These are phyloP conservation scores for Fusarium sp. DNA, from an alignment of 2,329 filamentous ascomycete genomes.

Conservation along the genomic window DNA sequence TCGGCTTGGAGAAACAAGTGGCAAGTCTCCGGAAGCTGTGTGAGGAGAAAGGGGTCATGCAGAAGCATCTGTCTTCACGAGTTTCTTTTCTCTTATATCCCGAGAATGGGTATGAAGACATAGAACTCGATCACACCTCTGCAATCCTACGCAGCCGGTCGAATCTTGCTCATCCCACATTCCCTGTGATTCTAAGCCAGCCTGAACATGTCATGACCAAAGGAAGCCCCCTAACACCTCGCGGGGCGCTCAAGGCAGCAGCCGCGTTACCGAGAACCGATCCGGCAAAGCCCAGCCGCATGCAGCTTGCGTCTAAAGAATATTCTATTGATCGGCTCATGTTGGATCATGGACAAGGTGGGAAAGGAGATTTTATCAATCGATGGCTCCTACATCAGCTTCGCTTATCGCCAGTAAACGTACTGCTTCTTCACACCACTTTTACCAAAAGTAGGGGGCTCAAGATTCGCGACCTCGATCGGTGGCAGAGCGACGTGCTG, in stretches of 20 bases:
- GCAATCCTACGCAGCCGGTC: slow-evolving; percentile 35
- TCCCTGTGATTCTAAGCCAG: slow-evolving; percentile 59
- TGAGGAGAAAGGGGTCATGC: slow-evolving; percentile 53
- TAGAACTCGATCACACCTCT: slow-evolving; percentile 50
- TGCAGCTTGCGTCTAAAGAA: slow-evolving; percentile 58
- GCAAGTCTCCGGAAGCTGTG: slow-evolving; percentile 52
- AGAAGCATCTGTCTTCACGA: slow-evolving; percentile 52
- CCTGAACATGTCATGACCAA: slow-evolving; percentile 55
- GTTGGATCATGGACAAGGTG: slow-evolving; percentile 47
- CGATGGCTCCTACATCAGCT: slow-evolving; percentile 64
- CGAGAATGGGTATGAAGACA: slow-evolving; percentile 51
- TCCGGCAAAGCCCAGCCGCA: slow-evolving; percentile 47
- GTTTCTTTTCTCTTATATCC: slow-evolving; percentile 54
- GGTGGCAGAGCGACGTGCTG: slow-evolving; percentile 52
- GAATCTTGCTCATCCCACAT: slow-evolving; percentile 52
- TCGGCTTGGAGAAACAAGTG: slow-evolving; percentile 48
- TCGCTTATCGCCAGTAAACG: slow-evolving; percentile 57
- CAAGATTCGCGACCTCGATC: slow-evolving; percentile 47
- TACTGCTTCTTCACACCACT: slow-evolving; percentile 52
- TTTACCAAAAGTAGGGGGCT: slow-evolving; percentile 45
- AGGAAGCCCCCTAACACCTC: slow-evolving; percentile 51
- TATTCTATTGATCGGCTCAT: slow-evolving; percentile 57
- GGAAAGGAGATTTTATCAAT: slow-evolving; percentile 57
- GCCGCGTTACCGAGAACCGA: slow-evolving; percentile 49
- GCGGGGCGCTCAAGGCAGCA: slow-evolving; percentile 53